These are phyloP conservation scores for Cochlearia excelsa DNA, from an alignment of 345 rosid species.

Conservation along the genomic window DNA sequence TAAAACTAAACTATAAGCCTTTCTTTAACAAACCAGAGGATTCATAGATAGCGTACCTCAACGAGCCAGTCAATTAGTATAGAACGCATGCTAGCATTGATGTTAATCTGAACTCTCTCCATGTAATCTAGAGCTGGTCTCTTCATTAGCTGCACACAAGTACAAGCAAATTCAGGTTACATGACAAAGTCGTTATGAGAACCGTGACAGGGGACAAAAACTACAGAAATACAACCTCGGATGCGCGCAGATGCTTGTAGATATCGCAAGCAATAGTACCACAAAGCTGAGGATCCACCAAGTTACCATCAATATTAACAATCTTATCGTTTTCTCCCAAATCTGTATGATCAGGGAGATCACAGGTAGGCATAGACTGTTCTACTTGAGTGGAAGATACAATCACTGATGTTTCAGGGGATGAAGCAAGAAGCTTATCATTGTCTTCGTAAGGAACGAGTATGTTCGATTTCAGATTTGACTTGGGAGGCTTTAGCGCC, in stretches of 20 bases:
- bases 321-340: conserved; percentile 57
- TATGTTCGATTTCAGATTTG: conserved; percentile 29
- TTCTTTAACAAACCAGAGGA: too few species aligned
- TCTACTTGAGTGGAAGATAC: background rate
- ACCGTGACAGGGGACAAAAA: too few species aligned
- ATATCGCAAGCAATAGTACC: conserved; percentile 56
- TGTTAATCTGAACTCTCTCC: conserved; percentile 79
- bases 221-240: conserved; percentile 44
- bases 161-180: too few species aligned
- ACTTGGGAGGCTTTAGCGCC: conserved; percentile 26
- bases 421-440: conserved; percentile 19
- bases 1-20: too few species aligned
- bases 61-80: conserved; percentile 94
- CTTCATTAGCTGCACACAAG: conserved; percentile 51
- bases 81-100: conserved; percentile 78
- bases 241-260: conserved; percentile 60
- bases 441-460: conserved; percentile 32
- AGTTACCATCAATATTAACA: conserved; percentile 53
- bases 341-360: background rate
- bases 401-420: conserved; percentile 22
- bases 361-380: too few species aligned
- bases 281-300: conserved; percentile 78
- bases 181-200: too few species aligned
- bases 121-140: conserved; percentile 73
- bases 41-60: conserved; percentile 45